phyloP scores from a whole-genome alignment of 2,329 filamentous ascomycete species.

The Colletotrichum spinosum region DNA sequence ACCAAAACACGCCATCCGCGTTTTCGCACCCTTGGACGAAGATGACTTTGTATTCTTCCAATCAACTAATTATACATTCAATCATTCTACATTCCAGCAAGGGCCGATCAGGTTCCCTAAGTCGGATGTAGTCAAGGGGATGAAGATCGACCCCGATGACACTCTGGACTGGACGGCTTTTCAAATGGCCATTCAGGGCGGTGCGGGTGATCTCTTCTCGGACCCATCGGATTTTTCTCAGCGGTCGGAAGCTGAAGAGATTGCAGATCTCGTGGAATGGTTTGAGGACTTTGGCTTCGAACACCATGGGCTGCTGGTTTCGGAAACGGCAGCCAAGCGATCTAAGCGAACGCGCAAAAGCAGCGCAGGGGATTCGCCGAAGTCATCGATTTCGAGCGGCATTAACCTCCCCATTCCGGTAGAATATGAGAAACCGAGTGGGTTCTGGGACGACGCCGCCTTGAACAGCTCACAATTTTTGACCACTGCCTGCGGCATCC shows the following conservation, averaged over 20 bases:
- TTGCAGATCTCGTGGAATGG: slow-evolving; percentile 62
- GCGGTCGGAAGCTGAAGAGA: slow-evolving; percentile 57
- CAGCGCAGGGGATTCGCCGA: slow-evolving; percentile 1
- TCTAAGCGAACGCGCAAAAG: background rate
- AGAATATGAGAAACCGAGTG: slow-evolving; percentile 46
- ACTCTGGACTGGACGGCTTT: slow-evolving; percentile 73
- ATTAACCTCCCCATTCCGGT: slow-evolving; percentile 54
- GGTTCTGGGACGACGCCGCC: slow-evolving; percentile 48
- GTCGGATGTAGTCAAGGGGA: slow-evolving; percentile 52
- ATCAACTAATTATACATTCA: slow-evolving; percentile 62
- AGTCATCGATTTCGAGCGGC: slow-evolving; percentile 39
- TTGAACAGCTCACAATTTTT: slow-evolving; percentile 47
- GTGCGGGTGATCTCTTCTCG: slow-evolving; percentile 62
- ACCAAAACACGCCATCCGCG: slow-evolving; percentile 11
- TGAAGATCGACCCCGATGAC: slow-evolving; percentile 58
- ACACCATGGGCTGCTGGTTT: slow-evolving; percentile 53
- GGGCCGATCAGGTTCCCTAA: slow-evolving; percentile 66
- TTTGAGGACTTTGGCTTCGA: slow-evolving; percentile 63
- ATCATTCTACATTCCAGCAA: slow-evolving; percentile 63
- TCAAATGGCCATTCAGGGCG: slow-evolving; percentile 72
- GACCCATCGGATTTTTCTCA: slow-evolving; percentile 56
- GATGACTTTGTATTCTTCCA: slow-evolving; percentile 61
- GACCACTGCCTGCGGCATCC: slow-evolving; percentile 44
- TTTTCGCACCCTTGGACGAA: slow-evolving; percentile 46
- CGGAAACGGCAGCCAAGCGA: background rate